Percentiles rank a stretch among this genome's conserved stretches.
phyloP scores from a whole-genome alignment of 163 green algal genomes.

The Scenedesmus sp. region DNA sequence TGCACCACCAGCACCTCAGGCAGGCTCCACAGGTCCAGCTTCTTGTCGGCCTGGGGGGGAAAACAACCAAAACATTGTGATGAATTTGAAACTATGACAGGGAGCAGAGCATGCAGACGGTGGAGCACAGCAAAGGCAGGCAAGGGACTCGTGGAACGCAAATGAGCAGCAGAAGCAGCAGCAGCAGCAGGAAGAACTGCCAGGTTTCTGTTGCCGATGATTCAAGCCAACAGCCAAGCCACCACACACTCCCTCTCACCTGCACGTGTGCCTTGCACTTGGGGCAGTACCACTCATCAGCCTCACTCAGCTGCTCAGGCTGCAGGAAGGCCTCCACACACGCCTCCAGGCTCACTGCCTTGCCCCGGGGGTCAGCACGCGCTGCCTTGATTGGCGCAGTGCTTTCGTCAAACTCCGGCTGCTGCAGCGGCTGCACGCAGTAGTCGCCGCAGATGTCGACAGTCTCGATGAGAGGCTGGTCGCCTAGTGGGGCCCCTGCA shows the following conservation, averaged over 20 bases:
- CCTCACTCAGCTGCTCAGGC: constrained; percentile 74
- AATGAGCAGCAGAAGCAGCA: background rate
- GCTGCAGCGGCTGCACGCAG: constrained; percentile 40
- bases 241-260: background rate
- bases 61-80: background rate
- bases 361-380: constrained; percentile 29
- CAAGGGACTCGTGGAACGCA: background rate
- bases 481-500: background rate
- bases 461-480: background rate
- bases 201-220: no score
- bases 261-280: constrained; percentile 82
- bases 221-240: background rate
- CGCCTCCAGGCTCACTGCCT: constrained; percentile 67
- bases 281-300: constrained; percentile 84
- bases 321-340: constrained; percentile 89
- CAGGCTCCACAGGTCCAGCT: constrained; percentile 94
- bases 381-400: background rate
- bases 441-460: constrained; percentile 33
- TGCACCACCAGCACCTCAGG: constrained; percentile 95
- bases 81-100: no score
- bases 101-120: no score
- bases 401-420: constrained; percentile 50
- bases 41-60: constrained; percentile 87
- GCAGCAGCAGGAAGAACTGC: background rate
- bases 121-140: no score